A percentile compares a stretch with the other conserved stretches of the same genome.
phyloP scores from a whole-genome alignment of 2,329 filamentous ascomycete genomes.

The Ascochyta rabiei region DNA sequence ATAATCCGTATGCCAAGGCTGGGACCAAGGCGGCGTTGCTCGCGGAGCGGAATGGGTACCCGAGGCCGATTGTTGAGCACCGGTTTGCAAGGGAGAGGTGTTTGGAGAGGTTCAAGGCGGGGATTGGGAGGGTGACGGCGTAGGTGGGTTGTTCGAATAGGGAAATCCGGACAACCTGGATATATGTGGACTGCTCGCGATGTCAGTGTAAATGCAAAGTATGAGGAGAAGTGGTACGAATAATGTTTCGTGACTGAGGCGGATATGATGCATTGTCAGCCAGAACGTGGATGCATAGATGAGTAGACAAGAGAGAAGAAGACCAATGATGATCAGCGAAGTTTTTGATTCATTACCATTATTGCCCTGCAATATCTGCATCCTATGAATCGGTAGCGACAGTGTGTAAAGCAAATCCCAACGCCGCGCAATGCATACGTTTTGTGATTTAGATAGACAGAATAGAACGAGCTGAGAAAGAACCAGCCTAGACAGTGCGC shows the following conservation, averaged over 20 bases:
- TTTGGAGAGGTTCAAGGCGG: slow-evolving; percentile 72
- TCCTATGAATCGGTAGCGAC: slow-evolving; percentile 10
- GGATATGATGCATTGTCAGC: too few relatives aligned
- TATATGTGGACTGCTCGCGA: too few relatives aligned
- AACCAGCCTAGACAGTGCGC: neutral
- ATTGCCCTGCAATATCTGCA: slow-evolving; percentile 15
- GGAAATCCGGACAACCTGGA: too few relatives aligned
- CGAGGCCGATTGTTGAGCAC: slow-evolving; percentile 76
- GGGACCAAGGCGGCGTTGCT: slow-evolving; percentile 53
- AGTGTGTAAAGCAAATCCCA: slow-evolving; percentile 16
- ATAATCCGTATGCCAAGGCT: slow-evolving; percentile 78
- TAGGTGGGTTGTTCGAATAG: slow-evolving; percentile 6
- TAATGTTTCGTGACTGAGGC: too few relatives aligned
- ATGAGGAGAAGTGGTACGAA: too few relatives aligned
- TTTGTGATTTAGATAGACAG: slow-evolving; percentile 15
- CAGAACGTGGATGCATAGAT: slow-evolving; percentile 1
- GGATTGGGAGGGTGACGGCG: slow-evolving; percentile 60
- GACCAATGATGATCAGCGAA: neutral
- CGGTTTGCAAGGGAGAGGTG: slow-evolving; percentile 70
- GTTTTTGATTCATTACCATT: slow-evolving; percentile 20
- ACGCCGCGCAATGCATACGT: slow-evolving; percentile 30
- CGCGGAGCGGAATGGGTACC: slow-evolving; percentile 73
- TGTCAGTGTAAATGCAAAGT: too few relatives aligned
- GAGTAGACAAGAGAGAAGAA: neutral
- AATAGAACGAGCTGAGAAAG: too few relatives aligned